Evolutionary conservation across 257 asterid genomes (phyloP).

Genomic region (Mitragyna speciosa): DNA sequence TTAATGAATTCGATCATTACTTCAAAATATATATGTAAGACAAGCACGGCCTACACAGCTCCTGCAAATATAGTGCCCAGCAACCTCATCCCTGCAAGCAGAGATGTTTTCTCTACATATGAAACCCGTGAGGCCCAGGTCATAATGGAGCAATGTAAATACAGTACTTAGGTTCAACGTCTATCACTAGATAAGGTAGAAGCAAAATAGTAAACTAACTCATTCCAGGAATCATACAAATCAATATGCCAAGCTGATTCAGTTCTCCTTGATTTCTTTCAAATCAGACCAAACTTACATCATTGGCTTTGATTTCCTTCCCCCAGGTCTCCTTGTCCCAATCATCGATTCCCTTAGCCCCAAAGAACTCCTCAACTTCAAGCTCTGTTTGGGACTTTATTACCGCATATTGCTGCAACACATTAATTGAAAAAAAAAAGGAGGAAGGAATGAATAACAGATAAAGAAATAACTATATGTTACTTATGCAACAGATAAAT

Average conservation of each 20-base stretch:
- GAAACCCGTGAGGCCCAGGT: neutral
- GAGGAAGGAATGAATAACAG: neutral
- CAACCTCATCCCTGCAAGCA: neutral
- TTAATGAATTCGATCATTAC: neutral
- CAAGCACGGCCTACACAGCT: neutral
- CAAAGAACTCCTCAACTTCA: slow-evolving; percentile 64
- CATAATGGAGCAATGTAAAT: neutral
- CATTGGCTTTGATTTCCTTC: slow-evolving; percentile 50
- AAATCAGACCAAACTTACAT: slow-evolving; percentile 47
- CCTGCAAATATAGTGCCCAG: neutral
- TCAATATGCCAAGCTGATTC: neutral
- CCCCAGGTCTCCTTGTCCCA: slow-evolving; percentile 64
- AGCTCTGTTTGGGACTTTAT: slow-evolving; percentile 56
- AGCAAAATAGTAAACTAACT: neutral
- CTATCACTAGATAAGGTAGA: neutral
- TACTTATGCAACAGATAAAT: neutral
- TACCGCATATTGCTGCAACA: slow-evolving; percentile 64
- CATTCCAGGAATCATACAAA: neutral
- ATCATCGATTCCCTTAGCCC: slow-evolving; percentile 68
- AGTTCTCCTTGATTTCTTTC: neutral
- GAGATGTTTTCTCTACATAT: neutral
- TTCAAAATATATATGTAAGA: neutral
- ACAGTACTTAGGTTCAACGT: neutral
- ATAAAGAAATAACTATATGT: neutral
- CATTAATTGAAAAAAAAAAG: neutral